These are phyloP conservation scores for Russula emetica DNA, from an alignment of 768 basidiomycete species.

Conservation along the genomic window DNA sequence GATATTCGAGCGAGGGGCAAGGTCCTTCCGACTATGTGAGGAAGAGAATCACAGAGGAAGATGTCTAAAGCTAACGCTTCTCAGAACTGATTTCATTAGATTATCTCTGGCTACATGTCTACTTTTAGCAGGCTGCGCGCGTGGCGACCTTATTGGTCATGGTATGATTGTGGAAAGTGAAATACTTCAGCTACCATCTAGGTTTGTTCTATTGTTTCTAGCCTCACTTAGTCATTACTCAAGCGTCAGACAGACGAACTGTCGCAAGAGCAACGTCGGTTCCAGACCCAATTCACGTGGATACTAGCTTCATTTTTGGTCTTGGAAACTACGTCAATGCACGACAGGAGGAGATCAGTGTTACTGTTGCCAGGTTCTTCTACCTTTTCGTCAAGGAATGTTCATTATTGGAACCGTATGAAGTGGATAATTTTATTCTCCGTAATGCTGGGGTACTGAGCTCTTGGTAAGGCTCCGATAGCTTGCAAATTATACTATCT, in stretches of 20 bases:
- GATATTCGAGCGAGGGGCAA: constrained; percentile 35
- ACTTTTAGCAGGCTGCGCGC: constrained; percentile 63
- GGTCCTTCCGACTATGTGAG: constrained; percentile 21
- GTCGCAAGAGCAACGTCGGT: constrained; percentile 40
- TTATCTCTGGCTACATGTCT: constrained; percentile 59
- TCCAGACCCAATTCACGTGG: constrained; percentile 58
- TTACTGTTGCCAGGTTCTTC: constrained; percentile 58
- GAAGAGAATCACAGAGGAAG: background rate
- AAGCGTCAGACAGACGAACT: constrained; percentile 43
- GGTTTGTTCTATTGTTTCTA: constrained; percentile 39
- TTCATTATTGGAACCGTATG: constrained; percentile 57
- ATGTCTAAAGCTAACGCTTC: constrained; percentile 3
- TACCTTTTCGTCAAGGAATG: constrained; percentile 56
- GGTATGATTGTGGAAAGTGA: constrained; percentile 49
- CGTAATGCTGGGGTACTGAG: constrained; percentile 56
- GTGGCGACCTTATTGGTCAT: constrained; percentile 42
- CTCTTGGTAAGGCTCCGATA: constrained; percentile 47
- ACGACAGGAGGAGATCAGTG: constrained; percentile 47
- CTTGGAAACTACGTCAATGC: constrained; percentile 49
- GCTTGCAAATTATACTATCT: background rate
- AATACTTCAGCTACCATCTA: constrained; percentile 48
- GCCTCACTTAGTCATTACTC: background rate
- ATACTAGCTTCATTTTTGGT: constrained; percentile 51
- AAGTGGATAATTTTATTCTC: constrained; percentile 69
- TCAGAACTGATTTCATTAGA: constrained; percentile 51